phyloP scores from a whole-genome alignment of 805 yeast species.

The Wickerhamomyces queroliae region DNA sequence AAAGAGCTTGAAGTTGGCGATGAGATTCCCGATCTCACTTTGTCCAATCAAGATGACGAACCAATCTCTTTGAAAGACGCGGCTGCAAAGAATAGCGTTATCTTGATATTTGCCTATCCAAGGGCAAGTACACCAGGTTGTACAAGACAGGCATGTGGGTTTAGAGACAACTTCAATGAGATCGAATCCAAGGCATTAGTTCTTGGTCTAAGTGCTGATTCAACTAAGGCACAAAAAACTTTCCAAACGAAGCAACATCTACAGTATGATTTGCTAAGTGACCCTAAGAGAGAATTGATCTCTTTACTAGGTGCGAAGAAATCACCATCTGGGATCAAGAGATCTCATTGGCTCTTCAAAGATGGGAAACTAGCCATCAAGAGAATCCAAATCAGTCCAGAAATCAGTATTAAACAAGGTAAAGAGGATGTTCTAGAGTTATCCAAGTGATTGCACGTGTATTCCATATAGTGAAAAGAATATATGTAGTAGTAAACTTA shows the following conservation, averaged over 20 bases:
- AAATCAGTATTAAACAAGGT: conserved; percentile 53
- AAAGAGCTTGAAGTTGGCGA: conserved; percentile 48
- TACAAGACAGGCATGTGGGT: conserved; percentile 91
- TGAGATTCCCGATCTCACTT: conserved; percentile 54
- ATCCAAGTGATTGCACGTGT: not conserved
- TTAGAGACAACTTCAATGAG: conserved; percentile 56
- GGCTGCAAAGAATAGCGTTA: conserved; percentile 34
- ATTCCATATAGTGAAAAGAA: not conserved
- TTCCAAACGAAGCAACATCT: conserved; percentile 71
- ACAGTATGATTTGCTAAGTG: conserved; percentile 71
- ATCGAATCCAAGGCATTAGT: conserved; percentile 54
- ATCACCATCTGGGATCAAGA: conserved; percentile 63
- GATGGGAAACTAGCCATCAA: conserved; percentile 58
- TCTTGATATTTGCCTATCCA: conserved; percentile 75
- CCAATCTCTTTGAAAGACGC: conserved; percentile 43
- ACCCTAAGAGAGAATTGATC: conserved; percentile 65
- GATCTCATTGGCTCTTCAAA: conserved; percentile 90
- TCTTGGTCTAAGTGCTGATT: conserved; percentile 79
- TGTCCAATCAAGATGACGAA: conserved; percentile 67
- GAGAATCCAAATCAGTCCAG: conserved; percentile 41
- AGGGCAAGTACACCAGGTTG: conserved; percentile 95
- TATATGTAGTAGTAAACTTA: not conserved
- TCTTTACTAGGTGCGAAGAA: conserved; percentile 80
- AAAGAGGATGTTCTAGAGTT: conserved; percentile 47
- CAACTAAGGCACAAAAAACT: conserved; percentile 69